Conservation (phyloP, 2,329 filamentous ascomycete species). For the Dothistroma septosporum region DNA sequence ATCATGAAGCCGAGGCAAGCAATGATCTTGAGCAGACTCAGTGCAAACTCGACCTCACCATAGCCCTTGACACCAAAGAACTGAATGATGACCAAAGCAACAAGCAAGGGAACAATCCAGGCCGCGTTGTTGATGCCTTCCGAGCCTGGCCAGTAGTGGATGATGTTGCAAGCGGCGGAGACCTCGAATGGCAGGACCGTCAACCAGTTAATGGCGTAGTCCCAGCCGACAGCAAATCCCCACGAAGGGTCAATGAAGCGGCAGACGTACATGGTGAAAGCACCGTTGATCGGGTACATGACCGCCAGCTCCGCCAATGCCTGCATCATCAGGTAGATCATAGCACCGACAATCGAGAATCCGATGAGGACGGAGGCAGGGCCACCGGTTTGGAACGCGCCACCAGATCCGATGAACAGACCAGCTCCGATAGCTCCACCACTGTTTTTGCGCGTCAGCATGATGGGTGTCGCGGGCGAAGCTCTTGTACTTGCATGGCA, state of each 20-base stretch:
- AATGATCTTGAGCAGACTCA: constrained; percentile 33
- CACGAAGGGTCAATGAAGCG: constrained; percentile 37
- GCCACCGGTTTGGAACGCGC: constrained; percentile 46
- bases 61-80: constrained; percentile 36
- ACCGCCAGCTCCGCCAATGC: constrained; percentile 35
- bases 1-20: constrained; percentile 61
- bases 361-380: constrained; percentile 47
- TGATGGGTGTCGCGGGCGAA: neutral
- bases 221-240: constrained; percentile 32
- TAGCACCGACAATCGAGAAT: constrained; percentile 39
- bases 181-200: constrained; percentile 34
- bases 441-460: constrained; percentile 1
- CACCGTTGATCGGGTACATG: constrained; percentile 35
- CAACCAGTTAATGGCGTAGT: constrained; percentile 32
- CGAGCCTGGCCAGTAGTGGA: constrained; percentile 30
- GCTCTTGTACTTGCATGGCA: constrained; percentile 26
- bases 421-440: constrained; percentile 47
- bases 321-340: constrained; percentile 36
- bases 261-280: constrained; percentile 35
- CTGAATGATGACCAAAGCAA: constrained; percentile 30
- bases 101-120: constrained; percentile 33
- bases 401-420: constrained; percentile 51
- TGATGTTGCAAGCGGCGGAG: constrained; percentile 31
- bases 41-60: constrained; percentile 33
- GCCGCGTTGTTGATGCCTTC: constrained; percentile 30